phyloP scores from a whole-genome alignment of 108 stramenopile species.

The Discostella stelligeroides region DNA sequence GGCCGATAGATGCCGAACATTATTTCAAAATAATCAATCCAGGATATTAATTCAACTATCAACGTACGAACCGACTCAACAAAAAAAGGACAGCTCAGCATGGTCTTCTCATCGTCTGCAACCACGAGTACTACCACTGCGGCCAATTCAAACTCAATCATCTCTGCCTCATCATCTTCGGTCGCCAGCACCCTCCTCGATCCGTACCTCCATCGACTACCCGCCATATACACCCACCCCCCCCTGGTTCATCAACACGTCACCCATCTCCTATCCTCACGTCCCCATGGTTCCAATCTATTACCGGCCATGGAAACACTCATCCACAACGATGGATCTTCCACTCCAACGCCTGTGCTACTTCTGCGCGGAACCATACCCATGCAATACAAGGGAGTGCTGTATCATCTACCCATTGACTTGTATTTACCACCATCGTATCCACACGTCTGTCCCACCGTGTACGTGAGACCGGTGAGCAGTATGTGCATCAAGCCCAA shows the following conservation, averaged over 20 bases:
- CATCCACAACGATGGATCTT: conserved; percentile 66
- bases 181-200: background rate
- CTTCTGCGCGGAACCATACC: conserved; percentile 89
- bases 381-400: conserved; percentile 88
- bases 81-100: no score
- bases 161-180: background rate
- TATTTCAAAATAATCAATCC: no score
- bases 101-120: background rate
- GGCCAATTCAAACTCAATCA: background rate
- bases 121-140: no score
- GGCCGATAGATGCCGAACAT: no score
- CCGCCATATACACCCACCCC: conserved; percentile 82
- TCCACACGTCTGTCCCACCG: conserved; percentile 80
- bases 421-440: conserved; percentile 88
- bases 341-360: conserved; percentile 52
- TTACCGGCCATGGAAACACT: conserved; percentile 65
- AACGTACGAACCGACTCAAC: background rate
- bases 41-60: no score
- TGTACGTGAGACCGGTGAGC: conserved; percentile 85
- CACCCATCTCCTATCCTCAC: conserved; percentile 54
- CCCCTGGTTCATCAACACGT: conserved; percentile 76
- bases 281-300: conserved; percentile 59
- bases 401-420: conserved; percentile 91
- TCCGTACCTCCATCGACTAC: conserved; percentile 56
- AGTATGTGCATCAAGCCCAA: conserved; percentile 85